Evolutionary conservation across 75 land plant genomes (phyloP).

Genomic region (Sequoia sempervirens): DNA sequence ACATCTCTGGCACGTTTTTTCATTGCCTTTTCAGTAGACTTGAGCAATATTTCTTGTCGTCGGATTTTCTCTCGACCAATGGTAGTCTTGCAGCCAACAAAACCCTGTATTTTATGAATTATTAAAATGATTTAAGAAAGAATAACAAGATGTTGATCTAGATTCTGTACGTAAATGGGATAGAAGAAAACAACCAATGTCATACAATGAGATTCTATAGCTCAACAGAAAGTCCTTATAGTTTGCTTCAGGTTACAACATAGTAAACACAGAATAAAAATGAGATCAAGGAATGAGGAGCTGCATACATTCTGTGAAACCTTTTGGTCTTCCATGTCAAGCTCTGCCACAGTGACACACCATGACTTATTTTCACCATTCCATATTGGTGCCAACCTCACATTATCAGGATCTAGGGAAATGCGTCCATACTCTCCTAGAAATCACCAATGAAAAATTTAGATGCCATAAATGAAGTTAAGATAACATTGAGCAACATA

Average conservation of each 20-base stretch:
- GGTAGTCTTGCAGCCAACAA: neutral
- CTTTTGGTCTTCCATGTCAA: neutral
- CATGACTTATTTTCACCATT: constrained; percentile 12
- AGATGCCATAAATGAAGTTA: neutral
- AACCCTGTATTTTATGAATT: constrained; percentile 4
- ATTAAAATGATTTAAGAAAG: neutral
- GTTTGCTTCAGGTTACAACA: neutral
- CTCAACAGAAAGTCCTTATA: neutral
- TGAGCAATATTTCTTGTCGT: neutral
- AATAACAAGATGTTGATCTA: neutral
- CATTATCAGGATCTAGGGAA: constrained; percentile 12
- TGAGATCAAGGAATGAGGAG: neutral
- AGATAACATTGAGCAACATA: neutral
- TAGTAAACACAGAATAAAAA: neutral
- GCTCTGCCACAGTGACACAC: constrained; percentile 12
- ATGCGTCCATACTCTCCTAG: constrained; percentile 7
- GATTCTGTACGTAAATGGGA: neutral
- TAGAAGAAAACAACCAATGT: neutral
- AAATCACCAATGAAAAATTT: neutral
- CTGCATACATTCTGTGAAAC: constrained; percentile 10
- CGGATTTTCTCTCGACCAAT: neutral
- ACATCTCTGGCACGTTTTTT: constrained; percentile 7
- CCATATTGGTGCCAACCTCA: constrained; percentile 29
- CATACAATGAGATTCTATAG: neutral
- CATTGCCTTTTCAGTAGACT: constrained; percentile 4